phyloP scores from a whole-genome alignment of 2,329 filamentous ascomycete genomes.

The Fusarium heterosporum region DNA sequence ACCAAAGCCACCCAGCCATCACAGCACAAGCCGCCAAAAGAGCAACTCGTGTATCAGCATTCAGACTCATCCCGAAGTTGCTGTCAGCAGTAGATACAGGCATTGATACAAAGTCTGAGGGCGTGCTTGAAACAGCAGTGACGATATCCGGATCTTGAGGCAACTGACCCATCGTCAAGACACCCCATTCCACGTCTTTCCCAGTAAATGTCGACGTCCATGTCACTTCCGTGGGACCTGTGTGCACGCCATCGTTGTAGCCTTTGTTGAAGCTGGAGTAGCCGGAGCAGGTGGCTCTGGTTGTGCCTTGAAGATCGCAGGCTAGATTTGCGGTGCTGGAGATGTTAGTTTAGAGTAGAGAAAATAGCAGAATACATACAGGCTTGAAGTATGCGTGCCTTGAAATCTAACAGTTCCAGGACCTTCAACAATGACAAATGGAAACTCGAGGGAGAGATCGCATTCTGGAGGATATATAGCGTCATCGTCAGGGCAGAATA shows the following conservation, averaged over 20 bases:
- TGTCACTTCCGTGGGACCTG: slow-evolving; percentile 57
- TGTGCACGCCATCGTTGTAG: slow-evolving; percentile 54
- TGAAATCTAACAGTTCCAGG: slow-evolving; percentile 58
- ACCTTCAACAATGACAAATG: slow-evolving; percentile 61
- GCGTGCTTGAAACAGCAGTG: slow-evolving; percentile 39
- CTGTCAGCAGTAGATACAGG: slow-evolving; percentile 33
- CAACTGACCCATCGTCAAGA: slow-evolving; percentile 56
- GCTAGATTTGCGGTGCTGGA: slow-evolving; percentile 58
- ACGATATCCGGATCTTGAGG: slow-evolving; percentile 49
- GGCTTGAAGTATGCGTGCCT: slow-evolving; percentile 57
- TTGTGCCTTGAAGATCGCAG: slow-evolving; percentile 57
- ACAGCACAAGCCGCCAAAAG: slow-evolving; percentile 15
- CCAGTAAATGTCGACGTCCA: slow-evolving; percentile 60
- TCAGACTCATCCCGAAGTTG: slow-evolving; percentile 1
- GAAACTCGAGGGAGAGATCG: slow-evolving; percentile 59
- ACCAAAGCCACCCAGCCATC: slow-evolving; percentile 16
- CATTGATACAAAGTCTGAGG: slow-evolving; percentile 30
- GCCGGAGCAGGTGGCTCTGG: slow-evolving; percentile 61
- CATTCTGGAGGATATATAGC: slow-evolving; percentile 56
- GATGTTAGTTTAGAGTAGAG: slow-evolving; percentile 8
- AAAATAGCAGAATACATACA: slow-evolving; percentile 49
- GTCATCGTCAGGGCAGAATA: slow-evolving; percentile 60
- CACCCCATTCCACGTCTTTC: slow-evolving; percentile 58
- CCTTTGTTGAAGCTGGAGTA: slow-evolving; percentile 59
- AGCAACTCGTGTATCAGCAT: not conserved